Evolutionary conservation across 306 rosid genomes (phyloP).

Genomic region (Cicer chorassanicum): DNA sequence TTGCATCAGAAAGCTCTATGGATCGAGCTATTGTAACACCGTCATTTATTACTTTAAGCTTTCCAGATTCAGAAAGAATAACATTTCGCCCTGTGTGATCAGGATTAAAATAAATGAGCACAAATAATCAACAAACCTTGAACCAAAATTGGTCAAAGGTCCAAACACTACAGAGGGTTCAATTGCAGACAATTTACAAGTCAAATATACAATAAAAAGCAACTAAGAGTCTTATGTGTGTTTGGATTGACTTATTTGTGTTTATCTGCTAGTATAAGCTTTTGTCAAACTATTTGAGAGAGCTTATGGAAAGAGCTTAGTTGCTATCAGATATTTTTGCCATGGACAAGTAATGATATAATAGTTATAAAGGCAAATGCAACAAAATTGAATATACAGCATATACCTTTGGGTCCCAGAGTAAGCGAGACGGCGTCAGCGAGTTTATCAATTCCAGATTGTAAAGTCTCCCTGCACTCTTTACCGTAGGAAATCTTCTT

Average conservation of each 20-base stretch:
- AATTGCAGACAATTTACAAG: neutral
- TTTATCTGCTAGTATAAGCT: neutral
- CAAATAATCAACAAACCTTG: constrained; percentile 9
- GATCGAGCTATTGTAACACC: constrained; percentile 94
- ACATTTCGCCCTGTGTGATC: constrained; percentile 85
- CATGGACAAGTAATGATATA: neutral
- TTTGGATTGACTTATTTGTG: too few species aligned
- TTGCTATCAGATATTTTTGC: neutral
- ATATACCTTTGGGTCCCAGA: constrained; percentile 85
- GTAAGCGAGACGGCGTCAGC: constrained; percentile 98
- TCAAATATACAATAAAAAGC: neutral
- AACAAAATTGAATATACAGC: neutral
- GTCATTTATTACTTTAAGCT: constrained; percentile 78
- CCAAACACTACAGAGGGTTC: neutral
- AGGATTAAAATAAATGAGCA: constrained; percentile 40
- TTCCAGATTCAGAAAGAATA: constrained; percentile 77
- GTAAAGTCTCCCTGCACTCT: constrained; percentile 75
- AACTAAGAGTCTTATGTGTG: neutral
- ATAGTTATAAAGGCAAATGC: constrained; percentile 5
- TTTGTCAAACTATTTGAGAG: too few species aligned
- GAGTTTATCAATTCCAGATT: constrained; percentile 83
- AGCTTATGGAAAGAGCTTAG: neutral
- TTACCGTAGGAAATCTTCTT: constrained; percentile 72
- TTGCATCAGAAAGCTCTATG: constrained; percentile 83
- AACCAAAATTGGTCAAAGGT: constrained; percentile 10